A percentile compares a stretch with the other conserved stretches of the same genome.
These are phyloP conservation scores for Pseudotsuga menziesii DNA, from an alignment of 75 land plant genomes.

Conservation along the genomic window DNA sequence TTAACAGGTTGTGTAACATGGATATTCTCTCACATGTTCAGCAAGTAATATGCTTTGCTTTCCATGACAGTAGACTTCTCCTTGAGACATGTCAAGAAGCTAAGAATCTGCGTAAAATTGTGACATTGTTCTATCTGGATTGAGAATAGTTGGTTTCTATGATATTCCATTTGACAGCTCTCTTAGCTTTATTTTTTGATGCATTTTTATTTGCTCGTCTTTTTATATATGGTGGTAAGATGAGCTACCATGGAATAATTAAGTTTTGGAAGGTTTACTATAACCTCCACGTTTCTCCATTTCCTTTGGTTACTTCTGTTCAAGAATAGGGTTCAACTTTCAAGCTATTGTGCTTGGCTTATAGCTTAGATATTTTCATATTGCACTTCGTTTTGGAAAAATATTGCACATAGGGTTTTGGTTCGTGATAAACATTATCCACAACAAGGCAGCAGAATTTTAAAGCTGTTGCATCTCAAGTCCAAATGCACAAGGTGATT, in stretches of 20 bases:
- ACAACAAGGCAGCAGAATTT: background rate
- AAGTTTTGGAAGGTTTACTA: background rate
- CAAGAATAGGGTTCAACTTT: background rate
- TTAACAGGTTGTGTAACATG: slow-evolving; percentile 90
- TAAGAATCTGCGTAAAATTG: slow-evolving; percentile 85
- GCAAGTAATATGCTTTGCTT: slow-evolving; percentile 98
- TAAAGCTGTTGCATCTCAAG: background rate
- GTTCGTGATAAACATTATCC: background rate
- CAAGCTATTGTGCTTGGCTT: background rate
- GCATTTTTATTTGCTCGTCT: background rate
- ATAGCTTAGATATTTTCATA: background rate
- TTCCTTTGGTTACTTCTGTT: background rate
- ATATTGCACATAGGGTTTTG: background rate
- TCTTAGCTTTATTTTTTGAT: background rate
- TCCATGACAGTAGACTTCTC: slow-evolving; percentile 89
- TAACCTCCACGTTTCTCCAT: background rate
- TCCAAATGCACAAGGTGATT: background rate
- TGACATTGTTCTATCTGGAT: slow-evolving; percentile 94
- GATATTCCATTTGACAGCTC: slow-evolving; percentile 2
- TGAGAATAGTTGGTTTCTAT: slow-evolving; percentile 13
- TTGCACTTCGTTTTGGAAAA: background rate
- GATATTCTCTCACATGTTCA: slow-evolving; percentile 96
- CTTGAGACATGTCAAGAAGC: slow-evolving; percentile 98
- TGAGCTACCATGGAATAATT: background rate
- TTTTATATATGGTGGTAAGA: slow-evolving; percentile 3